Evolutionary conservation across 306 rosid genomes (phyloP), one percentile per base, ranked within the genome.

Genomic region (Vicia villosa): DNA sequence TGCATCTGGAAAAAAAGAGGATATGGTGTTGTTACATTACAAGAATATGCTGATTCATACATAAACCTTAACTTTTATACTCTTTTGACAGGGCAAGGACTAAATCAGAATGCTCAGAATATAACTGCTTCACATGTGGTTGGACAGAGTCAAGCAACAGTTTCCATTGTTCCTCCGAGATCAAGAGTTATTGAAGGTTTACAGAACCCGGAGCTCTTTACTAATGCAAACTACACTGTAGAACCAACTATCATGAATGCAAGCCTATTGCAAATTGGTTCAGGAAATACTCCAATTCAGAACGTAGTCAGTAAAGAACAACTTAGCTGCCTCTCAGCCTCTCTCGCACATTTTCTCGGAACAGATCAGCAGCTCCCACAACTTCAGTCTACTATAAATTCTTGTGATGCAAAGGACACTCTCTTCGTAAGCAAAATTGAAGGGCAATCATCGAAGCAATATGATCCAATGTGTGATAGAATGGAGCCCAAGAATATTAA

Each of bases 321-420:
- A 54, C 82, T 93, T 46, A 78, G 81, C 59, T 81, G 68, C 58
- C 90, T 94, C 60, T 81, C 97, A 15, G 91, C 86, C 51, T 88
- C 92, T 69, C 77, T 94, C 55, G 92, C 81, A 16, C 90, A 88
- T 30, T 64, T 88, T 32, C 81, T 94, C 42, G 96, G 86, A 67
- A 63, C 83, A 55, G 79, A 77, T 32, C 87, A 74, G 75, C 94
- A 82, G 73, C 86, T 86, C 72, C 88, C 96, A 26, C 89, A 85
- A 77, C 76, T 88, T 74, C 78, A 75, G 70, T 85, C 88, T 72
- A 69, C 90, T 69, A 69, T 81, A 57, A 86, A 69, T 75, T 69
- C 95, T 49, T 80, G 63, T 34, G 79, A 59, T 68, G 71, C 85
- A 37, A 56, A 64, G 74, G 84, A 61, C 24, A 21, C 73, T 45